Percentiles rank a stretch among this genome's conserved stretches.
Conservation (phyloP, 2,329 filamentous ascomycete genomes). For the Talaromyces islandicus region DNA sequence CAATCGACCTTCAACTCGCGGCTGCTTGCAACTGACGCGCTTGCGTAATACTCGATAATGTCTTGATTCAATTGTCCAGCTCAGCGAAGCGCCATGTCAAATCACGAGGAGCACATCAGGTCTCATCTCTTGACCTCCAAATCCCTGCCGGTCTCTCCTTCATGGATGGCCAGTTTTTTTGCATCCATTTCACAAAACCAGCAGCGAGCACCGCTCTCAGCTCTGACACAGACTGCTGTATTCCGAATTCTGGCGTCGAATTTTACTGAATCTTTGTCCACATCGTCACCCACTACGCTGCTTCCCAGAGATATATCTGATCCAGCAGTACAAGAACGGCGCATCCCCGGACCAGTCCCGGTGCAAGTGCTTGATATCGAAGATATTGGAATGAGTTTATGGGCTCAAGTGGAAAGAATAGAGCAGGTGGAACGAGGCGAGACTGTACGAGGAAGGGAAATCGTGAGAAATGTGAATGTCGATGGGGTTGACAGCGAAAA, state of each 20-base stretch:
- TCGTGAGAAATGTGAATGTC: constrained; percentile 64
- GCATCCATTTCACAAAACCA: constrained; percentile 46
- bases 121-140: constrained; percentile 50
- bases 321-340: constrained; percentile 49
- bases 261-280: constrained; percentile 58
- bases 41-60: background rate
- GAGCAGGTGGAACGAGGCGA: constrained; percentile 47
- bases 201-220: constrained; percentile 57
- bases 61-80: background rate
- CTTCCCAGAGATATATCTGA: constrained; percentile 57
- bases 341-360: constrained; percentile 57
- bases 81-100: constrained; percentile 18
- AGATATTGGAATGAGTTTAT: constrained; percentile 71
- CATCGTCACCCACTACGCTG: constrained; percentile 35
- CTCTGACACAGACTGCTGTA: constrained; percentile 71
- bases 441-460: constrained; percentile 62
- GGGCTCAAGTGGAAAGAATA: constrained; percentile 78
- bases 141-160: constrained; percentile 48
- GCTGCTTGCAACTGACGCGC: background rate
- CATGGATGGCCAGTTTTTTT: constrained; percentile 62
- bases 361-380: constrained; percentile 84
- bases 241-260: constrained; percentile 75
- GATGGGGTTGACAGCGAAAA: constrained; percentile 39
- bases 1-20: background rate
- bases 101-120: constrained; percentile 30